Conservation (phyloP, 2,329 filamentous ascomycete species). For the Aspergillus sp. region DNA sequence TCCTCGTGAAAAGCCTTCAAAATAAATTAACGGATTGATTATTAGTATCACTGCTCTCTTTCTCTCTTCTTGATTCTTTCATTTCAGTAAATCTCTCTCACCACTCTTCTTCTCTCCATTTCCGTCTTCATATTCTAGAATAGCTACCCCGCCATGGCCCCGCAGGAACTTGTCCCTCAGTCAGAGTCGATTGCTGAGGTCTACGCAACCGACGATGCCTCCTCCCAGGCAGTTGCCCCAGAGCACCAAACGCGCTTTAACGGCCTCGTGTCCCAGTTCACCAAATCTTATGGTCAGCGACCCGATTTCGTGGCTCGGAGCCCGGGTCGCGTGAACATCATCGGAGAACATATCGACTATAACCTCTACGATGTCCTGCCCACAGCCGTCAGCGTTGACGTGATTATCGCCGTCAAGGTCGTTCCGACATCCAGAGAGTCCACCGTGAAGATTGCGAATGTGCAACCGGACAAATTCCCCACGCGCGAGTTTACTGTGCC, state of each 20-base stretch:
- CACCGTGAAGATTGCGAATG: constrained; percentile 73
- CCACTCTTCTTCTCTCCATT: constrained; percentile 1
- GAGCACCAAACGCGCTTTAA: constrained; percentile 70
- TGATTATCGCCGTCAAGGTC: constrained; percentile 70
- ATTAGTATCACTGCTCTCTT: background rate
- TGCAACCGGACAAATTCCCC: constrained; percentile 68
- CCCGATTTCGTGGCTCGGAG: constrained; percentile 82
- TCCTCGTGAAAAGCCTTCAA: background rate
- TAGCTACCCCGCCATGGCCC: constrained; percentile 30
- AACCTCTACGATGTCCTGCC: constrained; percentile 92
- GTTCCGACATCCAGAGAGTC: constrained; percentile 40
- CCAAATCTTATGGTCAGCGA: constrained; percentile 59
- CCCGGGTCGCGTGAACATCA: constrained; percentile 93
- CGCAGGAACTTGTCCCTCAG: constrained; percentile 58
- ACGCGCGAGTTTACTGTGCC: constrained; percentile 67
- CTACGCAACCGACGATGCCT: constrained; percentile 72
- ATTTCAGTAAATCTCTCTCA: background rate
- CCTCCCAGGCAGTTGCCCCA: constrained; percentile 61
- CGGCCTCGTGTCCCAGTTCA: constrained; percentile 63
- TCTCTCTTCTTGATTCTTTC: constrained; percentile 1
- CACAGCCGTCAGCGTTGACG: constrained; percentile 89
- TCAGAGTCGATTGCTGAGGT: constrained; percentile 71
- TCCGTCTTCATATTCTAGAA: constrained; percentile 1
- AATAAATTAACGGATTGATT: too few species aligned
- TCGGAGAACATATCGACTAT: constrained; percentile 99